Conservation (phyloP, 169 alveolate species). For the Plasmodium cynomolgi region DNA sequence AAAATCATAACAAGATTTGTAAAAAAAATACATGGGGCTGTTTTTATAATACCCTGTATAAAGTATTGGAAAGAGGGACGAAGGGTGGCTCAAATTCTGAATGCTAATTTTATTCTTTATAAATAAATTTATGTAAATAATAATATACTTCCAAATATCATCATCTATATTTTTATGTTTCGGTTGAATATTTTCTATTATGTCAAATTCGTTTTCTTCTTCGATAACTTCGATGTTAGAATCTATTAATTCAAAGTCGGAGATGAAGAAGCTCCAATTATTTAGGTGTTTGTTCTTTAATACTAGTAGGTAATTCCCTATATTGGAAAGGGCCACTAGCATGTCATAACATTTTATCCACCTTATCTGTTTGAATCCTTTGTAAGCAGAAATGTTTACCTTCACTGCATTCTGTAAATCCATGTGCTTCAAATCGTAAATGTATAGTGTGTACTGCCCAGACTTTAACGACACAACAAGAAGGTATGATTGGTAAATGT, state of each 20-base stretch:
- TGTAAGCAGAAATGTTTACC: constrained; percentile 58
- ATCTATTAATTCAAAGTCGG: constrained; percentile 71
- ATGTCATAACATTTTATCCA: constrained; percentile 72
- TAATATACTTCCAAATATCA: constrained; percentile 51
- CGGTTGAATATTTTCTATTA: constrained; percentile 56
- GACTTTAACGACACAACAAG: constrained; percentile 50
- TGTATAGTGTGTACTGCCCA: constrained; percentile 63
- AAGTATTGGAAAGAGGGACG: constrained; percentile 35
- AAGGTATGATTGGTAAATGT: constrained; percentile 49
- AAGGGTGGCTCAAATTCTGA: constrained; percentile 42
- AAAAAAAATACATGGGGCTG: constrained; percentile 70
- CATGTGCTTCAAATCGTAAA: constrained; percentile 51
- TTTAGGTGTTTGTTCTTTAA: constrained; percentile 67
- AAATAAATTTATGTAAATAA: constrained; percentile 65
- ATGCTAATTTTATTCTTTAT: constrained; percentile 62
- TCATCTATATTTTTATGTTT: constrained; percentile 51
- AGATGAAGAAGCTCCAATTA: constrained; percentile 71
- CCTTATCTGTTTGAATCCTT: constrained; percentile 58
- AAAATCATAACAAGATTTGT: constrained; percentile 34
- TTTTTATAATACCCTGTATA: constrained; percentile 66
- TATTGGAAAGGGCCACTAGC: constrained; percentile 39
- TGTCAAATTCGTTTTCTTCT: constrained; percentile 67
- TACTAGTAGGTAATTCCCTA: constrained; percentile 27
- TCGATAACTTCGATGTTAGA: constrained; percentile 71
- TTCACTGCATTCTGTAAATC: constrained; percentile 72